Evolutionary conservation across 2,329 filamentous ascomycete genomes (phyloP).

Genomic region (Phyllosticta citrichinensis): DNA sequence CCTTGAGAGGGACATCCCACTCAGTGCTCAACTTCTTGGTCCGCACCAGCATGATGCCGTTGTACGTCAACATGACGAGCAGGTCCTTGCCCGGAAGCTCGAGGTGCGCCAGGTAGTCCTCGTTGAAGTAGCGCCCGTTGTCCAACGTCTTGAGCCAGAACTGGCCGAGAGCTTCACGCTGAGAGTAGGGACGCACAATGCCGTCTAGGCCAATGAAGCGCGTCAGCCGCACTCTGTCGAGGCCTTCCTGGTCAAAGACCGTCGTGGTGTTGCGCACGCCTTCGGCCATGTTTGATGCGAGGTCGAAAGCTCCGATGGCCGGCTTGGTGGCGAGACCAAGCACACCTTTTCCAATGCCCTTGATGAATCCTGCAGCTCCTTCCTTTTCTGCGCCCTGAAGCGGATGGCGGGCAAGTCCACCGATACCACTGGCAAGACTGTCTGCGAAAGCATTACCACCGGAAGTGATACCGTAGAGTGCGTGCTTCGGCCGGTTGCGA

Average conservation of each 20-base stretch:
- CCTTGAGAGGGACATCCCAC: conserved; percentile 93
- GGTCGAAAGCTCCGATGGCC: conserved; percentile 89
- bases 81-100: conserved; percentile 86
- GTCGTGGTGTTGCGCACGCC: conserved; percentile 98
- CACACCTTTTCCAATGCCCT: conserved; percentile 91
- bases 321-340: conserved; percentile 94
- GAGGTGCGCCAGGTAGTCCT: conserved; percentile 92
- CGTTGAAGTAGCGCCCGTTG: conserved; percentile 95
- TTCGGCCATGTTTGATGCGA: conserved; percentile 93
- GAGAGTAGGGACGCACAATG: conserved; percentile 86
- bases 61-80: conserved; percentile 54
- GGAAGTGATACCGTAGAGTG: conserved; percentile 88
- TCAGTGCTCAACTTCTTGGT: conserved; percentile 77
- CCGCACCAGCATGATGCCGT: conserved; percentile 78
- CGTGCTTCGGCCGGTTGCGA: conserved; percentile 92
- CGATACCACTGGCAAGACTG: conserved; percentile 86
- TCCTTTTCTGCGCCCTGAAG: conserved; percentile 94
- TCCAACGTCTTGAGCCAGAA: conserved; percentile 99
- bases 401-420: conserved; percentile 84
- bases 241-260: conserved; percentile 87
- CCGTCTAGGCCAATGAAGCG: conserved; percentile 89
- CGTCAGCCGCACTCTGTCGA: conserved; percentile 88
- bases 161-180: conserved; percentile 90
- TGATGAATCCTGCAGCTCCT: conserved; percentile 88
- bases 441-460: conserved; percentile 92